Evolutionary conservation across 1,139 yeast species (phyloP), one percentile per base, ranked within the genome.

Genomic region (Geotrichum fermentans): DNA sequence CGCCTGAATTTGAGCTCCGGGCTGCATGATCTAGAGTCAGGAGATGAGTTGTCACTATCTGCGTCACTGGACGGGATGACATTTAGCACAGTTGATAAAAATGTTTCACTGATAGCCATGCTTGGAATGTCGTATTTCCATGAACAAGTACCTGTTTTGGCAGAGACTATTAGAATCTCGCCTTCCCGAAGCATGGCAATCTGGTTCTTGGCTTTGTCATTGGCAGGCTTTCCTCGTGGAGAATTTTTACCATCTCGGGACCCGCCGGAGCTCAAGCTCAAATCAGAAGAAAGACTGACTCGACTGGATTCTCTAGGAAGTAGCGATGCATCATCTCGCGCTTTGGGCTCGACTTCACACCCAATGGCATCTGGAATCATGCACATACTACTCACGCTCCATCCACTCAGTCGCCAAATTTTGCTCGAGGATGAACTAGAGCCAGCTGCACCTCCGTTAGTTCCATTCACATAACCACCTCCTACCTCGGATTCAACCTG

Each of bases 51-150:
- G 28, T 24, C 28, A 6, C 8, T 6, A 24, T 24, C 28, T 6
- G 10, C 8, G 28, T 24, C 28, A 6, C 8, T 24, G 28, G 28
- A 6, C 10, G 28, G 28, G 10, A 24, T 10, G 28, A 24, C 28
- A 6, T 24, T 6, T 10, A 24, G 28, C 26, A 24, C 40, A 3
- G 32, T 37, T 1, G 42, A 26, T 21, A 50, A 35, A 36, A 41
- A 40, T 11, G 45, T 50, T 22, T 50, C 53, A 10, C 46, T 45
- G 18, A 66, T 57, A 1, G 64, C 52, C 7, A 40, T 44, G 20
- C 47, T 20, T 1, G 82, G 81, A 11, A 80, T 58, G 38, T 71
- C 72, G 55, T 73, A 78, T 55, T 74, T 73, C 62, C 69, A 70
- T 24, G 66, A 61, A 51, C 72, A 70, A 14, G 61, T 61, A 1